These are phyloP conservation scores for Chlamydomonas schloesseri DNA, from an alignment of 139 green algal genomes.

Conservation along the genomic window DNA sequence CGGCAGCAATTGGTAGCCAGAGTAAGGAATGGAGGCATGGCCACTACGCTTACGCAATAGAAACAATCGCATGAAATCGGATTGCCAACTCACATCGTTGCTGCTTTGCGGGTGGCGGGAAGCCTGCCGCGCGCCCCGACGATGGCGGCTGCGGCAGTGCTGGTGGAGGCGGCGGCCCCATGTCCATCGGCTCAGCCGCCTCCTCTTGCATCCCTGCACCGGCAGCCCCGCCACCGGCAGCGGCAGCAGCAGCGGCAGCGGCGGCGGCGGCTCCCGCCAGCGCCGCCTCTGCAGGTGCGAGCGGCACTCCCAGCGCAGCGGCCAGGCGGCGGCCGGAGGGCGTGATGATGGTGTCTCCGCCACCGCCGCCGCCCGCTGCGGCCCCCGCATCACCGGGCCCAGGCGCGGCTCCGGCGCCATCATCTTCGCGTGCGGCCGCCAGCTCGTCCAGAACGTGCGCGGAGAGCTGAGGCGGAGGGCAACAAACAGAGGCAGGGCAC, in stretches of 20 bases:
- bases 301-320: slow-evolving; percentile 2
- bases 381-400: background rate
- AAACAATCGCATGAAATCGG: no score
- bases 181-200: background rate
- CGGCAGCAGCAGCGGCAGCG: background rate
- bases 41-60: no score
- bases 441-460: no score
- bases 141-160: background rate
- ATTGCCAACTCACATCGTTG: slow-evolving; percentile 14
- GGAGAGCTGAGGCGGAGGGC: no score
- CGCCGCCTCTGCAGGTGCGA: background rate
- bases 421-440: background rate
- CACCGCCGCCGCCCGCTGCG: background rate
- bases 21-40: no score
- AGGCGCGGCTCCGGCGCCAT: no score
- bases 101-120: background rate
- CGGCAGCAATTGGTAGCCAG: no score
- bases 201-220: background rate
- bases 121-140: background rate
- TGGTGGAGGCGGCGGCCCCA: background rate
- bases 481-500: no score
- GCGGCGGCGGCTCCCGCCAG: no score
- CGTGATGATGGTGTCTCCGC: slow-evolving; percentile 35
- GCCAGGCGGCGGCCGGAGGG: slow-evolving; percentile 17
- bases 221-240: background rate